Percentiles rank a stretch among this genome's conserved stretches.
These are phyloP conservation scores for Geotrichum reessii DNA, from an alignment of 1,139 yeast genomes.

Conservation along the genomic window DNA sequence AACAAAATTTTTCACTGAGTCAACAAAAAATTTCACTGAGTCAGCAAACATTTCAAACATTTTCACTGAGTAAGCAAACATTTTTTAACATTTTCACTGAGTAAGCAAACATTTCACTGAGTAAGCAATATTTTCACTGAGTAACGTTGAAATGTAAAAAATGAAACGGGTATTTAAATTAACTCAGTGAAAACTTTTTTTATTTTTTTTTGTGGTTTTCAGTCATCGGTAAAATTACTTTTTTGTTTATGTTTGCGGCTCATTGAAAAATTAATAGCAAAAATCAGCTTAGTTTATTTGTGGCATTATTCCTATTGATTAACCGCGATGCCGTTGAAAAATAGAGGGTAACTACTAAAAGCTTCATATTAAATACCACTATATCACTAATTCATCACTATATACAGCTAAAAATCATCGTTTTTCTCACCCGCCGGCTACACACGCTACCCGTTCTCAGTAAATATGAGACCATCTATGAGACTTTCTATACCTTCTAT, in stretches of 20 bases:
- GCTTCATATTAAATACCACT: background rate
- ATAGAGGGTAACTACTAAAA: background rate
- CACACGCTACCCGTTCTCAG: background rate
- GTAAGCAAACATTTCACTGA: background rate
- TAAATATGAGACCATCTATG: background rate
- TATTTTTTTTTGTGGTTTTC: background rate
- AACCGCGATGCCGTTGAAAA: background rate
- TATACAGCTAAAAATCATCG: background rate
- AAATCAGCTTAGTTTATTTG: background rate
- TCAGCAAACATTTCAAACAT: background rate
- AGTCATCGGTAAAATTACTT: no score
- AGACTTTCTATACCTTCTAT: background rate
- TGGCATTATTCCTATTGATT: no score
- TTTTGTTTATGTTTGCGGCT: no score
- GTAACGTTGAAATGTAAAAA: background rate
- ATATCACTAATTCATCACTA: background rate
- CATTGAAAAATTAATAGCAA: no score
- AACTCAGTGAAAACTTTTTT: background rate
- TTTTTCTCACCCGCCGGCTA: no score
- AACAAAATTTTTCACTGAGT: background rate
- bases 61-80: background rate
- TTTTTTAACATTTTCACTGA: background rate
- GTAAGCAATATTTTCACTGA: background rate
- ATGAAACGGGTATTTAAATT: background rate
- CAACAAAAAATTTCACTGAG: background rate